phyloP scores from a whole-genome alignment of 495 filamentous ascomycete species.

The Pseudotulostoma volvatum region DNA sequence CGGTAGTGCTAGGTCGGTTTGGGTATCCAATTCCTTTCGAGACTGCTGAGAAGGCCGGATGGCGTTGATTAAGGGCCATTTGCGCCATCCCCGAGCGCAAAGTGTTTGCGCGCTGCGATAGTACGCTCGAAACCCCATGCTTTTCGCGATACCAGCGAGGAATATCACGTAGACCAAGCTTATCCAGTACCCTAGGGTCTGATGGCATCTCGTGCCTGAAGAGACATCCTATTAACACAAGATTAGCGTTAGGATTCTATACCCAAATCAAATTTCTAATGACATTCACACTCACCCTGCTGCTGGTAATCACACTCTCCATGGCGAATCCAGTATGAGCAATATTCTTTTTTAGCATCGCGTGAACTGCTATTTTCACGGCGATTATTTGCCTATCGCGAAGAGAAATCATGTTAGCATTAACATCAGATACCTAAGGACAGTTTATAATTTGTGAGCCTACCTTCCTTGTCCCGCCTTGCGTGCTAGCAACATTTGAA shows the following conservation, averaged over 20 bases:
- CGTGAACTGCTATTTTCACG: no score
- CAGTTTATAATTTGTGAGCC: not conserved
- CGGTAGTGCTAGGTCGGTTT: not conserved
- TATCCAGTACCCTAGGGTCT: conserved; percentile 38
- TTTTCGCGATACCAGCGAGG: conserved; percentile 42
- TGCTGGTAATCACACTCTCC: conserved; percentile 73
- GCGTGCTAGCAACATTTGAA: not conserved
- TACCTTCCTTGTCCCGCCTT: not conserved
- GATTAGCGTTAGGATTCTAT: no score
- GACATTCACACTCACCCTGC: conserved; percentile 31
- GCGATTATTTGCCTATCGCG: no score
- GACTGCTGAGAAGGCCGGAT: no score
- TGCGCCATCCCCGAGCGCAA: no score
- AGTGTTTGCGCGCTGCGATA: not conserved
- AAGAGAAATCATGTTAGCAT: no score
- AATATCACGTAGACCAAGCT: conserved; percentile 41
- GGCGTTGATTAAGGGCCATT: no score
- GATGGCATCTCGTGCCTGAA: conserved; percentile 79
- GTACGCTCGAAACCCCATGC: conserved; percentile 18
- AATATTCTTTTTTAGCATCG: conserved; percentile 63
- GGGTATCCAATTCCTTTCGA: no score
- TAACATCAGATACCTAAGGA: no score
- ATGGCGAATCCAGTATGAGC: conserved; percentile 72
- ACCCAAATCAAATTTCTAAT: not conserved
- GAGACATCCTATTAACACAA: conserved; percentile 38